Conservation (phyloP, 805 yeast genomes). For the Yamadazyma scolyti region DNA sequence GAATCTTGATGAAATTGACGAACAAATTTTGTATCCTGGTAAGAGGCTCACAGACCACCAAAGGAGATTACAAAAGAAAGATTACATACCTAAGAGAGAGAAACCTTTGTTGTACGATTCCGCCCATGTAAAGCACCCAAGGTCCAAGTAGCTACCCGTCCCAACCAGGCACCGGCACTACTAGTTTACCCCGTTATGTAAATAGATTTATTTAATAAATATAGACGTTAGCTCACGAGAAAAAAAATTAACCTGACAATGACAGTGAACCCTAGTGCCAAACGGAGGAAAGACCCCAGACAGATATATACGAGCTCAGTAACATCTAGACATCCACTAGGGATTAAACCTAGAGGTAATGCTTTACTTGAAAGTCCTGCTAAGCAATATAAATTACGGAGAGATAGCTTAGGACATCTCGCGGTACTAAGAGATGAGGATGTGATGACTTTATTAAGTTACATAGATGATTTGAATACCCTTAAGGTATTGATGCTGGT, state of each 20-base stretch:
- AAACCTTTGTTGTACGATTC: constrained; percentile 34
- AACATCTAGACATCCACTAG: constrained; percentile 60
- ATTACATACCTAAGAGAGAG: constrained; percentile 43
- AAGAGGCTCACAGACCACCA: constrained; percentile 43
- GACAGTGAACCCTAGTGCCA: no score
- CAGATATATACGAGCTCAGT: constrained; percentile 19
- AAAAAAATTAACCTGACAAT: no score
- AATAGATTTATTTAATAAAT: no score
- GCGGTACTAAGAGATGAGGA: constrained; percentile 59
- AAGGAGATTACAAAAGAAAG: constrained; percentile 30
- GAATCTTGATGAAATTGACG: constrained; percentile 43
- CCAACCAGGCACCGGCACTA: no score
- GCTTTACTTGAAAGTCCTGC: constrained; percentile 30
- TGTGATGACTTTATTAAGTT: constrained; percentile 42
- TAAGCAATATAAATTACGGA: constrained; percentile 13
- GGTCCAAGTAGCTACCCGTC: no score
- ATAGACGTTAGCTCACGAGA: no score
- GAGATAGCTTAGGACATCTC: constrained; percentile 51
- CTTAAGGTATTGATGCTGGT: constrained; percentile 51
- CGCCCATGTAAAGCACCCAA: constrained; percentile 18
- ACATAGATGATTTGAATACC: constrained; percentile 43
- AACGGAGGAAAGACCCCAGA: constrained; percentile 11
- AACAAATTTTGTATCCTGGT: constrained; percentile 69
- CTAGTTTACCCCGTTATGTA: no score
- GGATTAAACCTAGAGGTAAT: constrained; percentile 76